phyloP scores from a whole-genome alignment of 2,329 filamentous ascomycete species.

The Alternaria postmessia region DNA sequence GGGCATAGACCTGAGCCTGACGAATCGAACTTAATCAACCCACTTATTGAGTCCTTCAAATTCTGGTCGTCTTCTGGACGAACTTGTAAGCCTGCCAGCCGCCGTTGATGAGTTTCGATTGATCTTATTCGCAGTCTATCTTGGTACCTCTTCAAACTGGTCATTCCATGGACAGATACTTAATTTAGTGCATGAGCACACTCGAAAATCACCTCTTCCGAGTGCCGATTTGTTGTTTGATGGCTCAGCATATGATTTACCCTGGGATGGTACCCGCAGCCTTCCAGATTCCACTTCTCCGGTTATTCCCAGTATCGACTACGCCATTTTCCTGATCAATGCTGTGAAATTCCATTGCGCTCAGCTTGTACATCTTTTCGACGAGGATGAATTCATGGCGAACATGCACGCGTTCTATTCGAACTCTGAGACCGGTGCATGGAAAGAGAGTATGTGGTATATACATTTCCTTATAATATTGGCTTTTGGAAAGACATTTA shows the following conservation, averaged over 20 bases:
- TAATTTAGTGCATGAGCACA: slow-evolving; percentile 58
- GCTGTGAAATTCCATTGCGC: slow-evolving; percentile 65
- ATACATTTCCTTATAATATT: slow-evolving; percentile 63
- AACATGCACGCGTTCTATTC: slow-evolving; percentile 55
- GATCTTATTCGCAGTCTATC: slow-evolving; percentile 54
- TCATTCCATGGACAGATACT: slow-evolving; percentile 62
- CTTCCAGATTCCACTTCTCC: slow-evolving; percentile 42
- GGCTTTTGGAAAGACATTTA: slow-evolving; percentile 65
- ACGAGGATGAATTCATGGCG: slow-evolving; percentile 61
- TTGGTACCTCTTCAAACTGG: slow-evolving; percentile 66
- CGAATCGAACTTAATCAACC: slow-evolving; percentile 35
- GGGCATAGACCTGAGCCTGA: slow-evolving; percentile 28
- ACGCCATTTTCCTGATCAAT: slow-evolving; percentile 63
- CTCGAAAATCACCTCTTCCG: slow-evolving; percentile 55
- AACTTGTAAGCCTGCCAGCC: slow-evolving; percentile 20
- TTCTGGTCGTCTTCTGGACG: slow-evolving; percentile 35
- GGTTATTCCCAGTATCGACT: slow-evolving; percentile 61
- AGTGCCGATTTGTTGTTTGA: slow-evolving; percentile 60
- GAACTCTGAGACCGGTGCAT: slow-evolving; percentile 35
- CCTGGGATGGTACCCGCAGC: slow-evolving; percentile 57
- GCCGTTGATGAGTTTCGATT: not conserved
- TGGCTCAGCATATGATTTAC: slow-evolving; percentile 61
- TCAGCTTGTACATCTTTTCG: slow-evolving; percentile 64
- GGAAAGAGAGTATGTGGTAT: slow-evolving; percentile 56
- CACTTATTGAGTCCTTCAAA: slow-evolving; percentile 35